Conservation (phyloP, 164 flowering plant genomes). For the Nymphaea colorata region DNA sequence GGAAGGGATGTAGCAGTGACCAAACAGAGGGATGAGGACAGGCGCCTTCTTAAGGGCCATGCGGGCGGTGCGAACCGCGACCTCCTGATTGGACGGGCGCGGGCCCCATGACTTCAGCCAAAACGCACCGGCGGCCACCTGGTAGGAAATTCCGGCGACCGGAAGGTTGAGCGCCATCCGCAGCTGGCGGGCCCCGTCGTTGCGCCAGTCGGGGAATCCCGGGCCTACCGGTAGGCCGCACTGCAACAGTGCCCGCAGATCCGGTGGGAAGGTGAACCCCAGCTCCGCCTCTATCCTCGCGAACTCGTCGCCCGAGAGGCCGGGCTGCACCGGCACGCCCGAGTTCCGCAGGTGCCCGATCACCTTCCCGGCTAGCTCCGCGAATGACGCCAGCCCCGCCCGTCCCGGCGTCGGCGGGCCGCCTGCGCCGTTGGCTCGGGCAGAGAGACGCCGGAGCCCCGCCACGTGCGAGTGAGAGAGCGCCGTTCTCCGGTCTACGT, state of each 20-base stretch:
- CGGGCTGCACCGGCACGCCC: slow-evolving; percentile 46
- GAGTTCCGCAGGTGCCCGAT: slow-evolving; percentile 56
- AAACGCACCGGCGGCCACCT: slow-evolving; percentile 54
- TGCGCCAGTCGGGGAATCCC: slow-evolving; percentile 95
- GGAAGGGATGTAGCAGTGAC: slow-evolving; percentile 80
- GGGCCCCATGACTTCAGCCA: slow-evolving; percentile 96
- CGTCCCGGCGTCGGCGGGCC: slow-evolving; percentile 26
- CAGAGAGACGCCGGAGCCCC: slow-evolving; percentile 87
- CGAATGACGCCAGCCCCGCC: slow-evolving; percentile 51
- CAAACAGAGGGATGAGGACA: slow-evolving; percentile 57
- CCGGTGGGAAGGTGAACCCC: slow-evolving; percentile 89
- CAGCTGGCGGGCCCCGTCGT: slow-evolving; percentile 43
- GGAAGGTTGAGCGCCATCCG: slow-evolving; percentile 71
- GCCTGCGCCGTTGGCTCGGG: slow-evolving; percentile 53
- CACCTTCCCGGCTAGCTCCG: slow-evolving; percentile 49
- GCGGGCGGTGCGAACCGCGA: slow-evolving; percentile 60
- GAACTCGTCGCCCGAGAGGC: slow-evolving; percentile 74
- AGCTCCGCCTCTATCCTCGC: slow-evolving; percentile 79
- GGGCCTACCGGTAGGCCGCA: slow-evolving; percentile 77
- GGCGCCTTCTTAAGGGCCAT: slow-evolving; percentile 57
- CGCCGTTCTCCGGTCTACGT: slow-evolving; percentile 81
- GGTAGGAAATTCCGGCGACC: slow-evolving; percentile 73
- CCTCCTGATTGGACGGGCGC: slow-evolving; percentile 72
- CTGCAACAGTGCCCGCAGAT: slow-evolving; percentile 67
- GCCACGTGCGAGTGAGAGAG: slow-evolving; percentile 78